Evolutionary conservation across 1,139 yeast genomes (phyloP).

Genomic region (Saccharomyces hybrid): DNA sequence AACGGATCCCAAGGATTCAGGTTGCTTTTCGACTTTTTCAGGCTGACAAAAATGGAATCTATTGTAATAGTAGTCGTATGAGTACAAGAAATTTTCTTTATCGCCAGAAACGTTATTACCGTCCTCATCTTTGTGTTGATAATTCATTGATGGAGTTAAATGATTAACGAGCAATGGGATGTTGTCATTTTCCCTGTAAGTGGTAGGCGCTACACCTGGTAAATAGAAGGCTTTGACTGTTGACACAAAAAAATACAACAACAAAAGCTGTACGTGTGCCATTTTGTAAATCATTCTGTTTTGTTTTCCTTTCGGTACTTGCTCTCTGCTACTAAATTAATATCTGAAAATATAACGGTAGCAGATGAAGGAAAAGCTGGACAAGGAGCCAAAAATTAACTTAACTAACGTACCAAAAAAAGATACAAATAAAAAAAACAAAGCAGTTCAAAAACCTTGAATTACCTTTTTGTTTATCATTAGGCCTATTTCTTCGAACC

Average conservation of each 20-base stretch:
- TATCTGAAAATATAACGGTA: background rate
- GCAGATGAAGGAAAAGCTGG: background rate
- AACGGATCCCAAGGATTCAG: conserved; percentile 87
- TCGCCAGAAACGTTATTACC: conserved; percentile 36
- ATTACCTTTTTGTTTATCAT: background rate
- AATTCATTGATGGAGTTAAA: conserved; percentile 70
- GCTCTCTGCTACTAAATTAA: background rate
- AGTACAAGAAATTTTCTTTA: conserved; percentile 49
- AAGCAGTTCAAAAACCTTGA: background rate
- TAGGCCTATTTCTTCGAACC: conserved; percentile 1
- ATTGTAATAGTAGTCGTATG: conserved; percentile 80
- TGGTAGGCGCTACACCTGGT: conserved; percentile 94
- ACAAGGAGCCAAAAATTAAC: background rate
- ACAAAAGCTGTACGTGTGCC: background rate
- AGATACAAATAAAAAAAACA: background rate
- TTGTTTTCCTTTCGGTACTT: background rate
- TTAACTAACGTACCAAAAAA: background rate
- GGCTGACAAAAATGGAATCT: conserved; percentile 83
- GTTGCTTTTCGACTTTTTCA: conserved; percentile 51
- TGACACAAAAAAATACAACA: background rate
- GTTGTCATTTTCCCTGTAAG: conserved; percentile 62
- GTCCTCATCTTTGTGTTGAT: conserved; percentile 28
- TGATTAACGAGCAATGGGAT: conserved; percentile 83
- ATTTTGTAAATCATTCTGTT: background rate
- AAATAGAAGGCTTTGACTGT: conserved; percentile 57